Evolutionary conservation across 2,329 filamentous ascomycete species (phyloP), one percentile per base, ranked within the genome.

Genomic region (Myriosclerotinia duriaeana): DNA sequence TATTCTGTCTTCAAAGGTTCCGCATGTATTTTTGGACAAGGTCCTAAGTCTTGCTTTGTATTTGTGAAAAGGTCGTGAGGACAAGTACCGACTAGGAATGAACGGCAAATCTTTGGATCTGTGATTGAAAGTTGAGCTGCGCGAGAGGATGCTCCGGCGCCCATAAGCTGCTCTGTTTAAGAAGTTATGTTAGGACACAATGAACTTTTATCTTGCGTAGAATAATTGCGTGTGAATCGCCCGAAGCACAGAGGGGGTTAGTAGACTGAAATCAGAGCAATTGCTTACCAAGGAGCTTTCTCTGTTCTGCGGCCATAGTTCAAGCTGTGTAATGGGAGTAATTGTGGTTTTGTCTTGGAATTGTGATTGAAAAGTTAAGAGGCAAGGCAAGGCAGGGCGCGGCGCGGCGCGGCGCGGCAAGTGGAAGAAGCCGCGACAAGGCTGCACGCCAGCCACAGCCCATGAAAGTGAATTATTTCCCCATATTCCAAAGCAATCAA

Each of bases 1-100:
- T 95, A 99, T 77, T 99, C 93, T 58, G 88, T 83, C 79, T 97
- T 97, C 71, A 98, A 84, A 15, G 88, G 87, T 77, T 97, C 93
- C 59, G 87, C 91, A 80, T 99, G 95, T 36, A 94, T 85, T 77
- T 94, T 95, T 60, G 91, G 86, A 76, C 95, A 99, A 0, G 88
- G 86, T 2, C 95, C 95, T 44, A 98, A 86, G 78, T 99, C 95
- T 84, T 98, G 93, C 82, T 97, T 98, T 55, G 95, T 99, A 81
- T 99, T 99, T 71, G 94, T 99, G 85, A 99, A 99, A 76, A 99
- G 92, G 77, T 99, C 95, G 83, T 98, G 94, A 0, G 95, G 95
- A 78, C 95, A 99, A 67, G 92, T 96, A 74, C 95, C 95, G 69
- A 87, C 93, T 60, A 99, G 86, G 78, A 94, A 98, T 22, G 93